Percentiles rank a stretch among this genome's conserved stretches.
Conservation (phyloP, 2,329 filamentous ascomycete genomes). For the Aspergillus hiratsukae region DNA sequence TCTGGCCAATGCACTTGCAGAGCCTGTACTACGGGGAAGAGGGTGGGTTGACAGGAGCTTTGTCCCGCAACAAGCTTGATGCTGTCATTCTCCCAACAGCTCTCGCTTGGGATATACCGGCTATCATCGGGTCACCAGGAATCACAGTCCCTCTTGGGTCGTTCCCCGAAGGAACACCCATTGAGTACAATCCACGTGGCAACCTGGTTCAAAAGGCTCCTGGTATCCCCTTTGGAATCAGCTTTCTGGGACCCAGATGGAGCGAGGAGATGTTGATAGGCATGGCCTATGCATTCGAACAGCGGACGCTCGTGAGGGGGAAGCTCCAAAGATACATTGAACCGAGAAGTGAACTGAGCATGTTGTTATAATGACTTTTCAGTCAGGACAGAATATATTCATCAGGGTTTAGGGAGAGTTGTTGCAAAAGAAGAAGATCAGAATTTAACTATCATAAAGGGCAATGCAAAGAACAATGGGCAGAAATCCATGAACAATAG, state of each 20-base stretch:
- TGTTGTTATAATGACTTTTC: conserved; percentile 26
- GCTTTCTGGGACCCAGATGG: conserved; percentile 59
- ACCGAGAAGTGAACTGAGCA: conserved; percentile 46
- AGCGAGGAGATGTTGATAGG: conserved; percentile 60
- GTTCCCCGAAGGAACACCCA: conserved; percentile 45
- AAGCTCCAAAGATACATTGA: conserved; percentile 47
- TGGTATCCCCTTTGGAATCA: conserved; percentile 57
- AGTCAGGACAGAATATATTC: not conserved
- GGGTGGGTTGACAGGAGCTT: conserved; percentile 58
- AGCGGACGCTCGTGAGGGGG: conserved; percentile 49
- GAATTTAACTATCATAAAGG: not conserved
- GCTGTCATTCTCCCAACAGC: conserved; percentile 58
- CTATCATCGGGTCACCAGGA: conserved; percentile 56
- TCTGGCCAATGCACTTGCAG: conserved; percentile 55
- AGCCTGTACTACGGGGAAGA: conserved; percentile 53
- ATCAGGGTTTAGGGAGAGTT: not conserved
- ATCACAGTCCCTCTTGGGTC: conserved; percentile 61
- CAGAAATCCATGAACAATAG: too few relatives aligned
- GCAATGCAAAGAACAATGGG: not conserved
- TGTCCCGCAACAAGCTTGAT: conserved; percentile 54
- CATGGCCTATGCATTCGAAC: conserved; percentile 66
- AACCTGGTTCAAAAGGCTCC: conserved; percentile 53
- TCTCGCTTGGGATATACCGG: conserved; percentile 46
- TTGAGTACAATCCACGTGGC: conserved; percentile 39
- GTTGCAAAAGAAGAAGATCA: not conserved